These are phyloP conservation scores for Pseudogymnoascus sp. DNA, from an alignment of 2,329 filamentous ascomycete species.

Conservation along the genomic window DNA sequence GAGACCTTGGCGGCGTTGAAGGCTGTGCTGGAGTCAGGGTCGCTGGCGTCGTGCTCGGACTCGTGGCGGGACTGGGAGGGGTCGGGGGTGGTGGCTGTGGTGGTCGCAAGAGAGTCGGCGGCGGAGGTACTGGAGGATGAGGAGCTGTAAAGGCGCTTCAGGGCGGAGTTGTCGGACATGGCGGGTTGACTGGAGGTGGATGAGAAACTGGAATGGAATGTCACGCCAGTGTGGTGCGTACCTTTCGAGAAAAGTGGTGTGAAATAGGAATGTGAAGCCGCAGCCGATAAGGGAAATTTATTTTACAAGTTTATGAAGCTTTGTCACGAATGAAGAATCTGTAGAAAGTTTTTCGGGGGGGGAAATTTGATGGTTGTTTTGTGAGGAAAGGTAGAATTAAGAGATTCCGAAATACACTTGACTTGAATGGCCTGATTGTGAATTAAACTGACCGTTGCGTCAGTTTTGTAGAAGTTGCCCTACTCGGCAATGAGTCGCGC, in stretches of 20 bases:
- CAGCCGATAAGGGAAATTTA: not conserved
- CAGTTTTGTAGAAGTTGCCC: slow-evolving; percentile 3
- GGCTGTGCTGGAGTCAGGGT: not conserved
- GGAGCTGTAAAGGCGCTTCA: not conserved
- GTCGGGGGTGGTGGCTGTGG: not conserved
- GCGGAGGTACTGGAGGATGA: not conserved
- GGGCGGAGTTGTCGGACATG: not conserved
- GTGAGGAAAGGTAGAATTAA: not conserved
- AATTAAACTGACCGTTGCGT: not conserved
- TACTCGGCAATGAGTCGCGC: slow-evolving; percentile 7
- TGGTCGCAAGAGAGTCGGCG: not conserved
- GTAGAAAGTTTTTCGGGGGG: not conserved
- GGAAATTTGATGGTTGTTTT: not conserved
- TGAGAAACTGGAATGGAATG: not conserved
- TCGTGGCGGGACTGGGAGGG: not conserved
- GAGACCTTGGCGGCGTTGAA: slow-evolving; percentile 1
- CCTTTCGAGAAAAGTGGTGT: not conserved
- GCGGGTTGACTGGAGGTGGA: not conserved
- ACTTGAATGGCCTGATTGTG: not conserved
- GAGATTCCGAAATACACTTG: not conserved
- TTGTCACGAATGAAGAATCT: not conserved
- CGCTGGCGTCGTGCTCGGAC: not conserved
- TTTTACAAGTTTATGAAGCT: not conserved
- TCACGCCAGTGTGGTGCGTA: not conserved
- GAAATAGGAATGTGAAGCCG: not conserved